Percentiles rank a stretch among this genome's conserved stretches.
These are phyloP conservation scores for Cercophora samala DNA, from an alignment of 495 filamentous ascomycete species.

Conservation along the genomic window DNA sequence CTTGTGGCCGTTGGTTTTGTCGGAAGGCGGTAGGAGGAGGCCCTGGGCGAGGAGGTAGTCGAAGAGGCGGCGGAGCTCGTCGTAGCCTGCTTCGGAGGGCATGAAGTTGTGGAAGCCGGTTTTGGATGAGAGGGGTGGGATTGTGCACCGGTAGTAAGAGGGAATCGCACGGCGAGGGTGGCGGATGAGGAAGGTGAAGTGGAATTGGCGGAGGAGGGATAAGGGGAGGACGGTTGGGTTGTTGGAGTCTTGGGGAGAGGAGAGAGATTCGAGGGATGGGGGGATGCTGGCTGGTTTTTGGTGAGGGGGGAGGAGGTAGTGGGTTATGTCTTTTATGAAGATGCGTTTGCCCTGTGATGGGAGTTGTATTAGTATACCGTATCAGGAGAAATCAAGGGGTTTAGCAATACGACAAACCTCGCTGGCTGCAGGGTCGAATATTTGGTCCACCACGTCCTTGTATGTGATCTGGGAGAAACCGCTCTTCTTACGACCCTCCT, in stretches of 20 bases:
- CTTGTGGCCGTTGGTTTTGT: conserved; percentile 19
- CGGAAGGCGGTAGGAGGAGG: conserved; percentile 28
- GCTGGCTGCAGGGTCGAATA: conserved; percentile 58
- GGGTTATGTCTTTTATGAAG: conserved; percentile 96
- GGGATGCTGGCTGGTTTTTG: conserved; percentile 64
- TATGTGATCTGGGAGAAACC: conserved; percentile 77
- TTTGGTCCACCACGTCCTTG: conserved; percentile 66
- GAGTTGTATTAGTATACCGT: not conserved
- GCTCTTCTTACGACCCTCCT: conserved; percentile 61
- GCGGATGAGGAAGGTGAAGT: conserved; percentile 97
- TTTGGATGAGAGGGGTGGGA: conserved; percentile 72
- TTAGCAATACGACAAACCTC: conserved; percentile 43
- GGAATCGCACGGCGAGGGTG: conserved; percentile 85
- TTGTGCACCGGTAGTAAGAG: conserved; percentile 91
- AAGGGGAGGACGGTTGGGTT: conserved; percentile 85
- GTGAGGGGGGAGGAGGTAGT: conserved; percentile 79
- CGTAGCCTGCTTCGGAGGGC: conserved; percentile 83
- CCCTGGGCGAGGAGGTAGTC: conserved; percentile 67
- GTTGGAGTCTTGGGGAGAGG: conserved; percentile 56
- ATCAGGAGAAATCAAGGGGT: not conserved
- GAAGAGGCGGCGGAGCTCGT: conserved; percentile 78
- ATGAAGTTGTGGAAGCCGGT: conserved; percentile 87
- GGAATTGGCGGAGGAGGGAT: conserved; percentile 66
- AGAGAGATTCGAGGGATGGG: conserved; percentile 58
- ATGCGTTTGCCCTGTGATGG: conserved; percentile 66